Evolutionary conservation across 2,329 filamentous ascomycete species (phyloP).

Genomic region (Knufia petricola): DNA sequence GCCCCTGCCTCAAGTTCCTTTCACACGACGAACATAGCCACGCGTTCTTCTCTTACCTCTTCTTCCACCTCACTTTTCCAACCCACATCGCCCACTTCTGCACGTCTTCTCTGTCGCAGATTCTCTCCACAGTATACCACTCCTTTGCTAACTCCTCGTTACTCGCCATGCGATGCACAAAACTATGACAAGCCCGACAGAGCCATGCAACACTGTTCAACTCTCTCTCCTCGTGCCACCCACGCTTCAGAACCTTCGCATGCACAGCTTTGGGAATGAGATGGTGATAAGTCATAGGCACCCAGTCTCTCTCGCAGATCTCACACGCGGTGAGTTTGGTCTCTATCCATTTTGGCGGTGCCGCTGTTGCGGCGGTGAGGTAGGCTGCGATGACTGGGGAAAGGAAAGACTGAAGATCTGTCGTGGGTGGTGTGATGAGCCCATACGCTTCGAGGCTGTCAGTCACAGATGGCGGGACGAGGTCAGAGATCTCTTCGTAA

Average conservation of each 20-base stretch:
- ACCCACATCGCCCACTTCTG: constrained; percentile 64
- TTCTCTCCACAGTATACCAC: constrained; percentile 62
- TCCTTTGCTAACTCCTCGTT: constrained; percentile 70
- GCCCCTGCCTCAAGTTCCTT: background rate
- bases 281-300: constrained; percentile 74
- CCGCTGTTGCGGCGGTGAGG: constrained; percentile 45
- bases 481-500: constrained; percentile 43
- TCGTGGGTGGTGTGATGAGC: constrained; percentile 42
- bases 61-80: constrained; percentile 64
- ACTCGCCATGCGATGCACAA: constrained; percentile 63
- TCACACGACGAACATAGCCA: too few relatives aligned
- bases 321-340: constrained; percentile 58
- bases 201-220: constrained; percentile 78
- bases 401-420: constrained; percentile 47
- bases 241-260: constrained; percentile 63
- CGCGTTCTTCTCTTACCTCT: constrained; percentile 29
- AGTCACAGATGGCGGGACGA: constrained; percentile 49
- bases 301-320: constrained; percentile 64
- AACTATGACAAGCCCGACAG: constrained; percentile 72
- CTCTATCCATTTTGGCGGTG: constrained; percentile 54
- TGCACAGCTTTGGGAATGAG: constrained; percentile 72
- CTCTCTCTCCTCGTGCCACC: constrained; percentile 67
- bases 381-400: constrained; percentile 55
- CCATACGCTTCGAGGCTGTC: constrained; percentile 62
- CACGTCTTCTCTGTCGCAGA: constrained; percentile 63